Conservation (phyloP, 306 rosid species). For the Vicia sativa region DNA sequence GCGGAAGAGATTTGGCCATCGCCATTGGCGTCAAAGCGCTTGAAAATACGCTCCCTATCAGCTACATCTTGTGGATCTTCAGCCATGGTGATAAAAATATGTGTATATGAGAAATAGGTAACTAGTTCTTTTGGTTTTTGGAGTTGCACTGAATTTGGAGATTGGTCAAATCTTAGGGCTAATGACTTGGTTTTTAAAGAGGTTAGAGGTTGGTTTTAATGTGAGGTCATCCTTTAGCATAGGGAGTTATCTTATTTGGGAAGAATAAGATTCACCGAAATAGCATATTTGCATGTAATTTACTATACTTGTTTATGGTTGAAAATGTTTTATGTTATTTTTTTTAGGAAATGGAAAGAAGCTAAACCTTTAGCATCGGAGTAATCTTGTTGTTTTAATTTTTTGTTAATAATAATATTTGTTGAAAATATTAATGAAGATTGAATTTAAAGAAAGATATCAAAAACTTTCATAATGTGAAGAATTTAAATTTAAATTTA, state of each 20-base stretch:
- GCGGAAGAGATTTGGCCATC: conserved; percentile 71
- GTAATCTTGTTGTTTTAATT: too few relatives aligned
- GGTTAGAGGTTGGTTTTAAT: not conserved
- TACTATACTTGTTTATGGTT: conserved; percentile 17
- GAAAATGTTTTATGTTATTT: conserved; percentile 12
- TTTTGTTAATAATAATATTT: too few relatives aligned
- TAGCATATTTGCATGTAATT: conserved; percentile 30
- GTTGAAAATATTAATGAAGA: too few relatives aligned
- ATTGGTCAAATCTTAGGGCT: conserved; percentile 18
- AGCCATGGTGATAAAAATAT: conserved; percentile 27
- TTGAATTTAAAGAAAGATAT: too few relatives aligned
- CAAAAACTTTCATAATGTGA: too few relatives aligned
- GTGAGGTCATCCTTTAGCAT: conserved; percentile 51
- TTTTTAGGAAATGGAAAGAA: conserved; percentile 7
- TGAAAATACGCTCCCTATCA: conserved; percentile 67
- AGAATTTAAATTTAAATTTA: too few relatives aligned
- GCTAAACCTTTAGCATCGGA: not conserved
- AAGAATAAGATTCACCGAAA: conserved; percentile 31
- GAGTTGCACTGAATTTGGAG: conserved; percentile 29
- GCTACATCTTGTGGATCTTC: conserved; percentile 50
- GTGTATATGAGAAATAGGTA: conserved; percentile 25
- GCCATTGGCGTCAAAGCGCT: conserved; percentile 62
- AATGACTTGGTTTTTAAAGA: conserved; percentile 39
- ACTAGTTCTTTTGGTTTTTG: conserved; percentile 21
- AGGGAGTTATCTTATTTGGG: conserved; percentile 33